Percentiles rank a stretch among this genome's conserved stretches.
phyloP scores from a whole-genome alignment of 1,284 basidiomycete genomes.

The Golubevia sp. region DNA sequence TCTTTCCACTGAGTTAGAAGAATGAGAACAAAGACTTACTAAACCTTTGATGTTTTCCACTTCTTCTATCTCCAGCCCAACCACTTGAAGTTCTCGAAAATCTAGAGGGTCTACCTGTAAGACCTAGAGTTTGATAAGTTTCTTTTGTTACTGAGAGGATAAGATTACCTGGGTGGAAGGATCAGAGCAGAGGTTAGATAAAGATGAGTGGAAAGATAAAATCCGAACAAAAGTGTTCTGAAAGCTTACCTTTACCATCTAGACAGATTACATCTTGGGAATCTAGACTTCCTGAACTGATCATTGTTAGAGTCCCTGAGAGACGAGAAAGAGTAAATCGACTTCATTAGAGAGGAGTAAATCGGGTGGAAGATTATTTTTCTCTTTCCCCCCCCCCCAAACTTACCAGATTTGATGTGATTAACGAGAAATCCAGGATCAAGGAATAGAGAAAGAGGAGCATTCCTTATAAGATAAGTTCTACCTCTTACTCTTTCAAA shows the following conservation, averaged over 20 bases:
- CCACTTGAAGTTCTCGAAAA: slow-evolving; percentile 39
- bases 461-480: no score
- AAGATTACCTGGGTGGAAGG: slow-evolving; percentile 26
- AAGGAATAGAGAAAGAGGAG: slow-evolving; percentile 39
- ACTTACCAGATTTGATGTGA: slow-evolving; percentile 26
- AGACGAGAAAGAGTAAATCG: background rate
- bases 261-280: slow-evolving; percentile 43
- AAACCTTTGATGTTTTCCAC: slow-evolving; percentile 13
- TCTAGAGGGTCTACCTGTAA: slow-evolving; percentile 44
- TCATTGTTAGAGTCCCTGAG: slow-evolving; percentile 32
- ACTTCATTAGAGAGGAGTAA: background rate
- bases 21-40: no score
- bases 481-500: no score
- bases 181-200: no score
- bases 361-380: background rate
- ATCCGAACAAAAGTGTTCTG: no score
- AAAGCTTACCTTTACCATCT: slow-evolving; percentile 26
- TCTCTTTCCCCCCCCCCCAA: no score
- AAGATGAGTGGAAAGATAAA: no score
- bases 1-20: no score
- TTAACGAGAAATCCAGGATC: slow-evolving; percentile 41
- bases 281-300: slow-evolving; percentile 26
- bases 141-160: slow-evolving; percentile 48
- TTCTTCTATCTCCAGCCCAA: slow-evolving; percentile 44
- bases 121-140: slow-evolving; percentile 54